Evolutionary conservation across 1,139 yeast genomes (phyloP).

Genomic region (Geotrichum phurueaensis): DNA sequence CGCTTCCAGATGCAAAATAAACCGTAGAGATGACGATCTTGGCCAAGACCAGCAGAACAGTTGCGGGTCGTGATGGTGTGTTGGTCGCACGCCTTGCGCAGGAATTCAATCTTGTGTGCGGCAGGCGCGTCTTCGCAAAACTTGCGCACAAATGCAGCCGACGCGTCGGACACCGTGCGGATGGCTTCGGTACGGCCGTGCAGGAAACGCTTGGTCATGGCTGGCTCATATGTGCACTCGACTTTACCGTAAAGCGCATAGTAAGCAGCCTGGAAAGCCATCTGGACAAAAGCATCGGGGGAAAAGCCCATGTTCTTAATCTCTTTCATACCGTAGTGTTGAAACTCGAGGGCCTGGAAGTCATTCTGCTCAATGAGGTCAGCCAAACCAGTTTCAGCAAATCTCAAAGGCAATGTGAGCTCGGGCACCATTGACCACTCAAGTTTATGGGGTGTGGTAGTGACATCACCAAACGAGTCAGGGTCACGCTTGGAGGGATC

Average conservation of each 20-base stretch:
- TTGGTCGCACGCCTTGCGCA: slow-evolving; percentile 61
- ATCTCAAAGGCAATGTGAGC: slow-evolving; percentile 69
- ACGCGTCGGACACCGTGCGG: slow-evolving; percentile 73
- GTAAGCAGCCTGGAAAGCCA: slow-evolving; percentile 91
- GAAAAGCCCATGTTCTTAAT: slow-evolving; percentile 83
- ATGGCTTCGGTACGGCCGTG: slow-evolving; percentile 94
- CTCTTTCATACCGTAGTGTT: slow-evolving; percentile 65
- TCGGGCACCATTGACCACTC: slow-evolving; percentile 85
- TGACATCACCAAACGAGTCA: slow-evolving; percentile 39
- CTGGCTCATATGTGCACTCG: slow-evolving; percentile 92
- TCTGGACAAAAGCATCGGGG: slow-evolving; percentile 92
- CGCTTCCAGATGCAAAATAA: slow-evolving; percentile 85
- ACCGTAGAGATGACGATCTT: slow-evolving; percentile 85
- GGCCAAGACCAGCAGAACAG: slow-evolving; percentile 74
- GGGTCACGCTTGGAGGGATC: slow-evolving; percentile 42
- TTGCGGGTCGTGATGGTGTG: slow-evolving; percentile 65
- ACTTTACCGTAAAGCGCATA: slow-evolving; percentile 89
- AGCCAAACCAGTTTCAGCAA: slow-evolving; percentile 84
- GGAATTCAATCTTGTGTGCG: slow-evolving; percentile 52
- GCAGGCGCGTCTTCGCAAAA: slow-evolving; percentile 70
- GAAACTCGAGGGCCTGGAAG: slow-evolving; percentile 73
- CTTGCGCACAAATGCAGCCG: slow-evolving; percentile 75
- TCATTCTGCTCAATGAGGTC: slow-evolving; percentile 89
- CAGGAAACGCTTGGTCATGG: slow-evolving; percentile 81
- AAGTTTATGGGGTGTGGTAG: slow-evolving; percentile 67